Conservation (phyloP, 164 flowering plant genomes). For the Aristolochia californica region DNA sequence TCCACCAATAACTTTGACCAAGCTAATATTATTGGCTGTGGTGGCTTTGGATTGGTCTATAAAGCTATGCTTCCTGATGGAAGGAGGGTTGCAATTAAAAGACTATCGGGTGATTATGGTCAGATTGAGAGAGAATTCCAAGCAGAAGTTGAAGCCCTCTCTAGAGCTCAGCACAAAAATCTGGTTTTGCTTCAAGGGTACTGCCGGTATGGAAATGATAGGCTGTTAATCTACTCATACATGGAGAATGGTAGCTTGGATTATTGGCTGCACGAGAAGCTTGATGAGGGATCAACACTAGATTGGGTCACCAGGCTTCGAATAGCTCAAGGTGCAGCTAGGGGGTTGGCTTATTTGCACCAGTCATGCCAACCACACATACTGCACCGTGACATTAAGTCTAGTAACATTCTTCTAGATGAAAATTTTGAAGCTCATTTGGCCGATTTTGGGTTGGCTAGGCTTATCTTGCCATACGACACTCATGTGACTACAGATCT, state of each 20-base stretch:
- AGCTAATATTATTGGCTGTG: slow-evolving; percentile 70
- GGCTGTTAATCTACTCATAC: slow-evolving; percentile 59
- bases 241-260: slow-evolving; percentile 90
- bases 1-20: slow-evolving; percentile 69
- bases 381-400: slow-evolving; percentile 71
- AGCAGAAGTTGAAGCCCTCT: slow-evolving; percentile 72
- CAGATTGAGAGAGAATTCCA: slow-evolving; percentile 73
- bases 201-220: slow-evolving; percentile 41
- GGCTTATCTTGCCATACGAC: slow-evolving; percentile 54
- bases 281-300: slow-evolving; percentile 43
- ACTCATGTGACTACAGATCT: slow-evolving; percentile 82
- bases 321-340: slow-evolving; percentile 62
- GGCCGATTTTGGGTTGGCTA: slow-evolving; percentile 86
- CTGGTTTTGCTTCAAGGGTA: slow-evolving; percentile 71
- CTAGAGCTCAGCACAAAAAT: slow-evolving; percentile 68
- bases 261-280: slow-evolving; percentile 75
- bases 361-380: slow-evolving; percentile 65
- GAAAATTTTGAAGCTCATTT: slow-evolving; percentile 65
- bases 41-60: slow-evolving; percentile 77
- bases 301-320: slow-evolving; percentile 58
- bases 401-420: slow-evolving; percentile 77
- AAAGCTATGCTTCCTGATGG: slow-evolving; percentile 61
- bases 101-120: slow-evolving; percentile 67
- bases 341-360: slow-evolving; percentile 71
- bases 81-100: slow-evolving; percentile 53